Percentiles rank a stretch among this genome's conserved stretches.
Conservation (phyloP, 176 grass and related monocot species). For the Pontederia crassipes region DNA sequence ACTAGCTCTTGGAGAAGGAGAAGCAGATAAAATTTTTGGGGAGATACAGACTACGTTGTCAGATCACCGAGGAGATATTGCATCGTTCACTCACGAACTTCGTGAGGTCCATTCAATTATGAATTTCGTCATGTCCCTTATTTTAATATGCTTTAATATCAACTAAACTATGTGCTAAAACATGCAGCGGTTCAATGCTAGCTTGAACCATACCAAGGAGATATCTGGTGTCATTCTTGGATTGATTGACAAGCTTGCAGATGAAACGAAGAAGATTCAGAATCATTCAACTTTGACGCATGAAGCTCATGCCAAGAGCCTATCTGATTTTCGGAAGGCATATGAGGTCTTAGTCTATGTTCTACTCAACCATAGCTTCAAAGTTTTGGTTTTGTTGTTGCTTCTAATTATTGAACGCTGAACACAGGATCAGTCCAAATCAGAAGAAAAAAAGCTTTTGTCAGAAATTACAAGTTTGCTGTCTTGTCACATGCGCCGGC, state of each 20-base stretch:
- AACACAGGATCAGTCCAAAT: slow-evolving; percentile 71
- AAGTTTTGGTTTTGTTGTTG: not conserved
- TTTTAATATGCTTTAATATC: not conserved
- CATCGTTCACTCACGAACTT: slow-evolving; percentile 64
- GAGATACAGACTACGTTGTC: slow-evolving; percentile 63
- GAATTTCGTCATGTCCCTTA: not conserved
- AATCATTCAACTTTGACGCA: slow-evolving; percentile 47
- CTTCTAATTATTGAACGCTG: slow-evolving; percentile 11
- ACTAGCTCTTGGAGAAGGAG: slow-evolving; percentile 49
- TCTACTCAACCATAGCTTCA: not conserved
- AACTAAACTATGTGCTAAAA: slow-evolving; percentile 10
- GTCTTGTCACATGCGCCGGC: slow-evolving; percentile 62
- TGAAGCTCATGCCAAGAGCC: slow-evolving; percentile 59
- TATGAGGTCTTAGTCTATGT: slow-evolving; percentile 51
- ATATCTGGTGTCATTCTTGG: slow-evolving; percentile 53
- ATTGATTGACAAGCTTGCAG: slow-evolving; percentile 48
- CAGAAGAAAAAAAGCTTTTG: slow-evolving; percentile 73
- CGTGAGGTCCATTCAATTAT: slow-evolving; percentile 50
- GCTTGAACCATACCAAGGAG: slow-evolving; percentile 53
- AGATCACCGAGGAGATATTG: slow-evolving; percentile 55
- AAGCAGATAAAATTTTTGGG: slow-evolving; percentile 49
- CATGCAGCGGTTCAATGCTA: slow-evolving; percentile 55
- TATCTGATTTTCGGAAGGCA: slow-evolving; percentile 70
- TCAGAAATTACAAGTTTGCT: slow-evolving; percentile 68
- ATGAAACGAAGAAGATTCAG: slow-evolving; percentile 49